Evolutionary conservation across 352 stramenopile species (phyloP).

Genomic region (Pythium brachiatum): DNA sequence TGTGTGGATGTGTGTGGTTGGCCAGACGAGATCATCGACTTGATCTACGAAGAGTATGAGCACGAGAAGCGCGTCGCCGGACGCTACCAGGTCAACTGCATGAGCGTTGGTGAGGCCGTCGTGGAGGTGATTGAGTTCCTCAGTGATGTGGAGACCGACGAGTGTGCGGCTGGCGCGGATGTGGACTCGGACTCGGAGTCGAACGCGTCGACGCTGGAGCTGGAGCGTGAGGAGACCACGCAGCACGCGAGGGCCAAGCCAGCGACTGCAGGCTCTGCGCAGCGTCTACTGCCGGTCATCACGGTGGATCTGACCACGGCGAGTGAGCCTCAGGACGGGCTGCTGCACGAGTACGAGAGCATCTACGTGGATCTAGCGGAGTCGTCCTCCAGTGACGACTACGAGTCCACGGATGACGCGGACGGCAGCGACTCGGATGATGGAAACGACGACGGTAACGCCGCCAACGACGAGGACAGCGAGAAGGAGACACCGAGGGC

Average conservation of each 20-base stretch:
- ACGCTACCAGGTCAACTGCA: neutral
- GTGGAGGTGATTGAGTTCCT: conserved; percentile 9
- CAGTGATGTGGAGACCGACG: neutral
- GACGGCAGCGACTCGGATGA: neutral
- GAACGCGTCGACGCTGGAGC: neutral
- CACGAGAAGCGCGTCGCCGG: neutral
- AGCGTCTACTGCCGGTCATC: neutral
- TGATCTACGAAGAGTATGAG: neutral
- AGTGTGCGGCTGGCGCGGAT: neutral
- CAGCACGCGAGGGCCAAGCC: neutral
- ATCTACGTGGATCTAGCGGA: conserved; percentile 13
- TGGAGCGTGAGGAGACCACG: neutral
- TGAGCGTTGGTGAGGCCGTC: neutral
- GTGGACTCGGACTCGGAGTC: neutral
- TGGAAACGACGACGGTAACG: neutral
- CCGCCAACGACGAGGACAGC: neutral
- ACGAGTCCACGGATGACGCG: conserved; percentile 14
- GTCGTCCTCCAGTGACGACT: conserved; percentile 17
- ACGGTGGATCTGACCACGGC: neutral
- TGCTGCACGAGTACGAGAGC: conserved; percentile 17
- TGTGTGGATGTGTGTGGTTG: neutral
- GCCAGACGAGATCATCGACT: neutral
- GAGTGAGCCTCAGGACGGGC: neutral
- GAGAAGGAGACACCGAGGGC: neutral
- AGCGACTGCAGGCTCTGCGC: neutral